Evolutionary conservation across 371 early-diverging fungal genomes (phyloP).

Genomic region (Mortierella sp.): DNA sequence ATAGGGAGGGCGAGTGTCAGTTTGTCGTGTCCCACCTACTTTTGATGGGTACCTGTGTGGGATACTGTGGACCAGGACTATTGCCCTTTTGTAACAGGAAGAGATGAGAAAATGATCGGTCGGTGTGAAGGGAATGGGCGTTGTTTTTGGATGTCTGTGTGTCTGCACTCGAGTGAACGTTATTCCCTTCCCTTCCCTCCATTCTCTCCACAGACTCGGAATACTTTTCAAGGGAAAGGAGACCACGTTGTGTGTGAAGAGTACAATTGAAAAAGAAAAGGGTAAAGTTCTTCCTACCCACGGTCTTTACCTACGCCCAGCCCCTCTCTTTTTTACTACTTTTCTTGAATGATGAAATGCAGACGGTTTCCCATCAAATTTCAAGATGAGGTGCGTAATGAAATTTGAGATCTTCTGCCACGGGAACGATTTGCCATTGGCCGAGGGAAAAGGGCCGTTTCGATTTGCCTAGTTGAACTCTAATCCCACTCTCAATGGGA

Average conservation of each 20-base stretch:
- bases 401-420: constrained; percentile 21
- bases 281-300: neutral
- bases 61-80: no score
- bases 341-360: neutral
- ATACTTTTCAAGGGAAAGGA: neutral
- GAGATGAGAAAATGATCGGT: neutral
- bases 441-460: neutral
- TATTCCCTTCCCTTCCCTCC: neutral
- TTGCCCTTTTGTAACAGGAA: no score
- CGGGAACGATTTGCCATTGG: constrained; percentile 7
- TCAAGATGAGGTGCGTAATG: neutral
- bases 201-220: constrained; percentile 4
- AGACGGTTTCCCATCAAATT: neutral
- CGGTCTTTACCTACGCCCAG: constrained; percentile 1
- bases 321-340: no score
- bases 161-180: constrained; percentile 9
- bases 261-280: neutral
- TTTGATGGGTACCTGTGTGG: neutral
- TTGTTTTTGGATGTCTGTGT: neutral
- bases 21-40: neutral
- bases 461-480: neutral
- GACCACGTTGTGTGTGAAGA: no score
- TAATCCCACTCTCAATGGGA: neutral
- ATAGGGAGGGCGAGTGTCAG: neutral
- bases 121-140: neutral